Evolutionary conservation across 805 yeast genomes (phyloP).

Genomic region (Candida vaughaniae): DNA sequence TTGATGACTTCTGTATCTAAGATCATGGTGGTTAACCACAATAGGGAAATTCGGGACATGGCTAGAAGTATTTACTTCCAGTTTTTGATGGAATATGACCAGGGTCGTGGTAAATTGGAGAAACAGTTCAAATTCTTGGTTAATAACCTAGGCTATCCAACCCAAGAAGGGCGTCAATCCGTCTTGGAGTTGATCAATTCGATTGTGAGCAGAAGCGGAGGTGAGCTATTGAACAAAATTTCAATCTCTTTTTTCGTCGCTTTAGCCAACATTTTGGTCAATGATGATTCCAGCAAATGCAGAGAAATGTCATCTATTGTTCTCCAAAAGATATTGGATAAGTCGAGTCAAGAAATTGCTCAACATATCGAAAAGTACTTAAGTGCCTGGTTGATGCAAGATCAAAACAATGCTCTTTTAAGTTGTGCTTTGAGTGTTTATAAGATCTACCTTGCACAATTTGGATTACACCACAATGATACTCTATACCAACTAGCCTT

Average conservation of each 20-base stretch:
- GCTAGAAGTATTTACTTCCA: constrained; percentile 81
- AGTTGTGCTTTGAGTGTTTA: constrained; percentile 76
- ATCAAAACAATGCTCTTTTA: constrained; percentile 48
- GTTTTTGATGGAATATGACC: constrained; percentile 92
- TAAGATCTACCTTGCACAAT: constrained; percentile 54
- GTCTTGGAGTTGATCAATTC: constrained; percentile 83
- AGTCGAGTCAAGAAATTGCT: constrained; percentile 32
- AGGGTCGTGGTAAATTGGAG: constrained; percentile 80
- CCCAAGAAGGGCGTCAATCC: constrained; percentile 83
- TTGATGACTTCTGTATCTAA: constrained; percentile 76
- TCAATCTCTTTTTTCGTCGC: constrained; percentile 81
- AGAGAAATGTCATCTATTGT: constrained; percentile 78
- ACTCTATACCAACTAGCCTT: constrained; percentile 41
- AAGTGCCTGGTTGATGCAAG: constrained; percentile 63
- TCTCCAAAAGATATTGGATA: constrained; percentile 52
- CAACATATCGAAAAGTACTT: constrained; percentile 42
- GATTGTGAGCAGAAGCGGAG: constrained; percentile 64
- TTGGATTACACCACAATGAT: constrained; percentile 40
- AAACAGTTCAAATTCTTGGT: constrained; percentile 81
- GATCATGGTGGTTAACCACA: constrained; percentile 87
- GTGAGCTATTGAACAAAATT: constrained; percentile 56
- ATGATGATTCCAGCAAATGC: constrained; percentile 77
- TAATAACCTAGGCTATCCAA: constrained; percentile 77
- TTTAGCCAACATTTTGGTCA: constrained; percentile 69
- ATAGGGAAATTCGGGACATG: constrained; percentile 77